Evolutionary conservation across 345 rosid genomes (phyloP).

Genomic region (Cardiospermum halicacabum): DNA sequence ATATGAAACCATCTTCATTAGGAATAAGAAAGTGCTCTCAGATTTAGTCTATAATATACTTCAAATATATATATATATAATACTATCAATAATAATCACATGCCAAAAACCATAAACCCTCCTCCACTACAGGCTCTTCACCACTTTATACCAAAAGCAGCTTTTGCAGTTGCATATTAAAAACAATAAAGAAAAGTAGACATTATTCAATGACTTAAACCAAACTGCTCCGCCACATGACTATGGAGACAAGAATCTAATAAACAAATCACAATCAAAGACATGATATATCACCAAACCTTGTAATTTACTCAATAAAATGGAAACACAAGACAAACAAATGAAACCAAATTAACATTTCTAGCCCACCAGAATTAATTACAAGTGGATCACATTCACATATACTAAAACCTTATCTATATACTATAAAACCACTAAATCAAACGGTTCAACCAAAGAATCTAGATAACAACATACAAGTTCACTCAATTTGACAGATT

Average conservation of each 20-base stretch:
- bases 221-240: background rate
- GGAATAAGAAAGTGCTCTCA: background rate
- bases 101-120: background rate
- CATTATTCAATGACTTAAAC: background rate
- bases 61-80: background rate
- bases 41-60: background rate
- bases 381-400: background rate
- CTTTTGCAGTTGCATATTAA: background rate
- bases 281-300: background rate
- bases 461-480: too few species aligned
- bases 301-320: background rate
- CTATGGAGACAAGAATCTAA: background rate
- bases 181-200: background rate
- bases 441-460: background rate
- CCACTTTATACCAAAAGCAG: background rate
- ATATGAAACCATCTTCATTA: background rate
- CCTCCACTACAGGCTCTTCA: background rate
- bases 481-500: background rate
- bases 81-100: constrained; percentile 3
- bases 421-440: background rate
- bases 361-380: background rate
- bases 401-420: background rate
- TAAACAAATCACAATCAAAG: background rate
- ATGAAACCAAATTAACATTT: background rate
- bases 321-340: background rate